phyloP scores from a whole-genome alignment of 2,329 filamentous ascomycete genomes.

The Colletotrichum sp. region DNA sequence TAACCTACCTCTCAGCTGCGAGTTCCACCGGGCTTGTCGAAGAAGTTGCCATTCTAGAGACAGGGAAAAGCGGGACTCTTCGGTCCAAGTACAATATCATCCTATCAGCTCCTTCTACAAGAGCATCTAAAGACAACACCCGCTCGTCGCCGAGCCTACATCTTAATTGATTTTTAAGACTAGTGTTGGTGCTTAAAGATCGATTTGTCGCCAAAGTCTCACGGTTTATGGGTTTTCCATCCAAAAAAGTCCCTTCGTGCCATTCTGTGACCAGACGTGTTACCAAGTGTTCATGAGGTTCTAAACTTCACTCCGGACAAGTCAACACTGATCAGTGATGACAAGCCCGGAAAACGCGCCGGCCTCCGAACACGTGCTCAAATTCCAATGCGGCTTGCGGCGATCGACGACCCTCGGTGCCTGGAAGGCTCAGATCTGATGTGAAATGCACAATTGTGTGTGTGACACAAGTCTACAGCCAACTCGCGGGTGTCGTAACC shows the following conservation, averaged over 20 bases:
- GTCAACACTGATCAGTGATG: not conserved
- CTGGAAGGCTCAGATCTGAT: not conserved
- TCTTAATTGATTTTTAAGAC: rapidly evolving
- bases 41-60: not conserved
- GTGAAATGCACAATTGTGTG: not conserved
- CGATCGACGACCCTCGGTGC: not conserved
- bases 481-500: not conserved
- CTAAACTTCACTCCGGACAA: not conserved
- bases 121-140: not conserved
- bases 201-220: too few relatives aligned
- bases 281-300: not conserved
- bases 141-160: not conserved
- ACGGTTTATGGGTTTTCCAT: not conserved
- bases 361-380: not conserved
- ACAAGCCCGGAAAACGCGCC: not conserved
- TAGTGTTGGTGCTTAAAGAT: rapidly evolving
- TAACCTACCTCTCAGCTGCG: not conserved
- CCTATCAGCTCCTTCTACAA: not conserved
- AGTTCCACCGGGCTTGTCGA: not conserved
- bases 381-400: not conserved
- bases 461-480: not conserved
- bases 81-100: not conserved
- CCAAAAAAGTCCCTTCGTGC: not conserved
- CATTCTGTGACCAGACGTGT: not conserved
- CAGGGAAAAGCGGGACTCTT: not conserved